A percentile compares a stretch with the other conserved stretches of the same genome.
Conservation (phyloP, 352 stramenopile genomes). For the Pythium oligandrum region DNA sequence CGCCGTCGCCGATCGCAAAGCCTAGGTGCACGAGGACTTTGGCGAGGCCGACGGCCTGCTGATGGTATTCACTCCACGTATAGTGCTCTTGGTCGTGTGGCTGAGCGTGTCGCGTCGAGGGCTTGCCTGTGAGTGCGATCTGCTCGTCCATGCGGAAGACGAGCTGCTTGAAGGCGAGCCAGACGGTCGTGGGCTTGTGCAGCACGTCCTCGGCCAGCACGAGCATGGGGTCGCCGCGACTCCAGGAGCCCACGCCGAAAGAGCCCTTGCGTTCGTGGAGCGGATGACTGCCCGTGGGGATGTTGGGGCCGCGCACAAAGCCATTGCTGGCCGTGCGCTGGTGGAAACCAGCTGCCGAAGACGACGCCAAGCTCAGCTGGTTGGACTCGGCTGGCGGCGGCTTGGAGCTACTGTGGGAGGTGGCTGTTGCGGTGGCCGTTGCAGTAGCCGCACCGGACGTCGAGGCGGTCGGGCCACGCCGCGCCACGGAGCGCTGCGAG, state of each 20-base stretch:
- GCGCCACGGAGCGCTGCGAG: too few species aligned
- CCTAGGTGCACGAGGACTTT: conserved; percentile 47
- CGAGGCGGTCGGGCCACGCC: too few species aligned
- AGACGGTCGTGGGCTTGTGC: conserved; percentile 21
- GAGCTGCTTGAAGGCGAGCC: conserved; percentile 19
- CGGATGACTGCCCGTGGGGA: neutral
- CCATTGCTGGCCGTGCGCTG: too few species aligned
- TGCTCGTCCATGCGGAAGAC: conserved; percentile 11
- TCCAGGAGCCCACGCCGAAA: conserved; percentile 15
- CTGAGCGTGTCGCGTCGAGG: neutral
- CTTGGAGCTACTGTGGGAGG: too few species aligned
- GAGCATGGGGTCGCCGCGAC: conserved; percentile 12
- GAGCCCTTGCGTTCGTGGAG: conserved; percentile 20
- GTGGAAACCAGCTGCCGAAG: too few species aligned
- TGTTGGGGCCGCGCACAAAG: too few species aligned
- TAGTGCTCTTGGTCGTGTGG: neutral
- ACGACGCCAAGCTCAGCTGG: too few species aligned
- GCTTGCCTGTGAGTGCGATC: neutral
- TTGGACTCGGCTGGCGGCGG: too few species aligned
- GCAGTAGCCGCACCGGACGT: too few species aligned
- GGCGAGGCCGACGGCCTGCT: conserved; percentile 24
- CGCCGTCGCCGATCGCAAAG: conserved; percentile 51
- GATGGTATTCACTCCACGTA: conserved; percentile 34
- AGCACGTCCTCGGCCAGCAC: conserved; percentile 15
- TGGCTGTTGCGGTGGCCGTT: too few species aligned